Conservation (phyloP, 495 filamentous ascomycete genomes). For the Aspergillus conjunctus region DNA sequence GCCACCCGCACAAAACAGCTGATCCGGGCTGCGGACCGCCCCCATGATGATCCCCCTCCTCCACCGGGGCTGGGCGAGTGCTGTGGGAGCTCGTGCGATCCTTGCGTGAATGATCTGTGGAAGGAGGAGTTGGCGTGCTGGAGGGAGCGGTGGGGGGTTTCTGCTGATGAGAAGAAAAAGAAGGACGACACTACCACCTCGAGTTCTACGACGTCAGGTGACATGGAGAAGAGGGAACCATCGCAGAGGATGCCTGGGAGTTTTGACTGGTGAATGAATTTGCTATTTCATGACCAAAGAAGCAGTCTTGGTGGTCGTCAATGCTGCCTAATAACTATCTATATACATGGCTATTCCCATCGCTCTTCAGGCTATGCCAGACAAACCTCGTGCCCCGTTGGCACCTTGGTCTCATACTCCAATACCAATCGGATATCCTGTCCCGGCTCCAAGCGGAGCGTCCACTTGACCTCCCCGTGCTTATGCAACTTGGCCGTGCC, state of each 20-base stretch:
- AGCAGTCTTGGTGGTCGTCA: not conserved
- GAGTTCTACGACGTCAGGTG: not conserved
- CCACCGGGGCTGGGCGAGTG: conserved; percentile 41
- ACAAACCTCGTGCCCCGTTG: conserved; percentile 21
- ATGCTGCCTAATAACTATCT: conserved; percentile 1
- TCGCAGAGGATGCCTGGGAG: conserved; percentile 31
- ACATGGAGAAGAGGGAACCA: conserved; percentile 19
- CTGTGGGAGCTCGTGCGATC: conserved; percentile 48
- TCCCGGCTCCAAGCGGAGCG: conserved; percentile 58
- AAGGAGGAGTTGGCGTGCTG: conserved; percentile 42
- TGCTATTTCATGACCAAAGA: too few species aligned
- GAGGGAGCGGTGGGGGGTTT: conserved; percentile 44
- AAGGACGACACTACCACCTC: not conserved
- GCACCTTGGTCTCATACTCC: conserved; percentile 60
- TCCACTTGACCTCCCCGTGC: conserved; percentile 64
- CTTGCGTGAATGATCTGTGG: conserved; percentile 47
- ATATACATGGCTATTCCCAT: conserved; percentile 2
- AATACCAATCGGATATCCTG: conserved; percentile 57
- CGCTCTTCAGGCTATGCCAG: conserved; percentile 3
- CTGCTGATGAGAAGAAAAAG: conserved; percentile 24
- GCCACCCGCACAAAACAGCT: conserved; percentile 44
- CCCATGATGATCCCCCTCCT: conserved; percentile 40
- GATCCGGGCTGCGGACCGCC: conserved; percentile 38
- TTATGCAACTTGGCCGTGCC: conserved; percentile 46
- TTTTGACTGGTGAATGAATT: conserved; percentile 28